Evolutionary conservation across 352 stramenopile species (phyloP).

Genomic region (Phytophthora meadii): DNA sequence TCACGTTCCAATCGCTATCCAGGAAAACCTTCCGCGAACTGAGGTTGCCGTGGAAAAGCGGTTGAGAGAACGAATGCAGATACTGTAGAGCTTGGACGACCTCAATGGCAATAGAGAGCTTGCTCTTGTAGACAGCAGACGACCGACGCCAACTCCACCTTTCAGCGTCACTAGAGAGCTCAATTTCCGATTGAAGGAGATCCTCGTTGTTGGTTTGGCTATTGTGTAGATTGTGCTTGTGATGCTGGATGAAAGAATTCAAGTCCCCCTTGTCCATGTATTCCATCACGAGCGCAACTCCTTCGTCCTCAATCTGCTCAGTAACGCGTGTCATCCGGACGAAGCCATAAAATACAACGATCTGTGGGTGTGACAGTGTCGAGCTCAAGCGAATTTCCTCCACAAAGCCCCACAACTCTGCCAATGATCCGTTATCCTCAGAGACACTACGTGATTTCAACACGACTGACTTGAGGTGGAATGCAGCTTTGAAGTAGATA

Average conservation of each 20-base stretch:
- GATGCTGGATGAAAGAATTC: constrained; percentile 44
- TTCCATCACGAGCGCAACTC: constrained; percentile 49
- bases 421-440: neutral
- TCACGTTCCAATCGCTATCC: constrained; percentile 43
- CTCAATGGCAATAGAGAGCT: constrained; percentile 50
- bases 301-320: constrained; percentile 5
- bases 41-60: constrained; percentile 53
- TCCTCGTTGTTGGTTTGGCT: constrained; percentile 18
- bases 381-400: constrained; percentile 40
- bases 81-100: constrained; percentile 50
- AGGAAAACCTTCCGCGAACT: constrained; percentile 56
- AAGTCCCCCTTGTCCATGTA: constrained; percentile 47
- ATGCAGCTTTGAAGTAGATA: constrained; percentile 36
- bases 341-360: constrained; percentile 41
- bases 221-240: constrained; percentile 28
- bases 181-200: constrained; percentile 1
- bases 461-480: constrained; percentile 23
- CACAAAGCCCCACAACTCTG: constrained; percentile 26
- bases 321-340: constrained; percentile 10
- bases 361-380: constrained; percentile 36
- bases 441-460: constrained; percentile 26
- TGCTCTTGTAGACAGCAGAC: constrained; percentile 37
- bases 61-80: constrained; percentile 50
- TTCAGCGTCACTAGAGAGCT: neutral
- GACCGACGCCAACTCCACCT: constrained; percentile 42